Conservation (phyloP, 1,139 yeast species). For the Lodderomyces orthopsilosis region DNA sequence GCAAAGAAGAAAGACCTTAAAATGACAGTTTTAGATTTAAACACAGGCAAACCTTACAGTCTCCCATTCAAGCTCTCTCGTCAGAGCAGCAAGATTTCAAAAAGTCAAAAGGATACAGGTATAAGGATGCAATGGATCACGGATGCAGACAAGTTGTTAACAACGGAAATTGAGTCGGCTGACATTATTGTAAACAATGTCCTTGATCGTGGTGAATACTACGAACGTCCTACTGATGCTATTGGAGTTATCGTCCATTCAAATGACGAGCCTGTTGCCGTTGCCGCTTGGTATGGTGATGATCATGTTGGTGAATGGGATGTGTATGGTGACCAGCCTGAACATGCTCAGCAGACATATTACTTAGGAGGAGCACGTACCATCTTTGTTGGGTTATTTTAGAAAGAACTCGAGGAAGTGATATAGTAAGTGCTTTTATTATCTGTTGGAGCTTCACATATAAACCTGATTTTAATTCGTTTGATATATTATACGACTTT, state of each 20-base stretch:
- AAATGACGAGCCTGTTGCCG: slow-evolving; percentile 19
- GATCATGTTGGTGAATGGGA: slow-evolving; percentile 18
- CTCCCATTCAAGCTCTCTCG: slow-evolving; percentile 2
- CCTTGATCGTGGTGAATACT: slow-evolving; percentile 17
- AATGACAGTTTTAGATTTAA: slow-evolving; percentile 7
- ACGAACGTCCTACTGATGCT: slow-evolving; percentile 12
- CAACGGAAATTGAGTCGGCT: slow-evolving; percentile 2
- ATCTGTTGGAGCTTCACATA: too few relatives aligned
- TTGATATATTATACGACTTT: too few relatives aligned
- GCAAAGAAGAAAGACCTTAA: too few relatives aligned
- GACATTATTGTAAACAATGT: slow-evolving; percentile 13
- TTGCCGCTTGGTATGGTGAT: slow-evolving; percentile 22
- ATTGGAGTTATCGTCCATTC: slow-evolving; percentile 17
- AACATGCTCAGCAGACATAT: slow-evolving; percentile 12
- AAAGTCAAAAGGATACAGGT: slow-evolving; percentile 7
- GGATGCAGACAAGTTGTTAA: slow-evolving; percentile 2
- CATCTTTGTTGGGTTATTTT: slow-evolving; percentile 14
- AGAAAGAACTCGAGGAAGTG: neutral
- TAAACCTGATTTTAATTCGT: too few relatives aligned
- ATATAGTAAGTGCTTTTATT: neutral
- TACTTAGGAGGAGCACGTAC: slow-evolving; percentile 15
- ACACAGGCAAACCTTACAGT: slow-evolving; percentile 4
- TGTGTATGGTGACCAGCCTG: slow-evolving; percentile 18
- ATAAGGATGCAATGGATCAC: slow-evolving; percentile 9
- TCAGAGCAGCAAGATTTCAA: slow-evolving; percentile 7